These are phyloP conservation scores for Massariosphaeria phaeospora DNA, from an alignment of 495 filamentous ascomycete species.

Conservation along the genomic window DNA sequence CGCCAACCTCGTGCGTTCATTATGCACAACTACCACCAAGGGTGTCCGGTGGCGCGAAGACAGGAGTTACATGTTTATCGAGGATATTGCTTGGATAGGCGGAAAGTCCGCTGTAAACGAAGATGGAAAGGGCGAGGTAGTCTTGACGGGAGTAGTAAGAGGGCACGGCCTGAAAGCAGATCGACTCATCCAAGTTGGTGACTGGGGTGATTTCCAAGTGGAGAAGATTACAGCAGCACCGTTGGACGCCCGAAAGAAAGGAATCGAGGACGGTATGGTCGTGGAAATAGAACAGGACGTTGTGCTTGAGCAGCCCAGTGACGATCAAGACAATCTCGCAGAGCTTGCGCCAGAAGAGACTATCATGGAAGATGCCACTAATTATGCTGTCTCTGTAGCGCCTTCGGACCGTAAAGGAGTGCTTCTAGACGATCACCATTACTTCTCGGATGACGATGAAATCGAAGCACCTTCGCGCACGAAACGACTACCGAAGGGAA, in stretches of 20 bases:
- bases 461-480: conserved; percentile 52
- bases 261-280: conserved; percentile 62
- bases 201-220: conserved; percentile 94
- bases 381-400: conserved; percentile 53
- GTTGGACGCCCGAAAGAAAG: conserved; percentile 49
- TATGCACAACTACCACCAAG: conserved; percentile 87
- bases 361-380: conserved; percentile 64
- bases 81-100: conserved; percentile 67
- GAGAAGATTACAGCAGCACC: conserved; percentile 76
- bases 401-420: conserved; percentile 67
- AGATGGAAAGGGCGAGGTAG: conserved; percentile 50
- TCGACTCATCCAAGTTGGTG: conserved; percentile 81
- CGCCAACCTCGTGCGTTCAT: conserved; percentile 77
- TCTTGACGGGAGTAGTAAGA: conserved; percentile 81
- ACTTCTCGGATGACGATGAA: conserved; percentile 90
- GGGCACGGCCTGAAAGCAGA: conserved; percentile 85
- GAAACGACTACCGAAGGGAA: conserved; percentile 80
- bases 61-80: conserved; percentile 87
- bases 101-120: conserved; percentile 41
- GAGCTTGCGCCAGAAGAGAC: conserved; percentile 80
- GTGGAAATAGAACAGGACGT: conserved; percentile 54
- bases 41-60: conserved; percentile 91
- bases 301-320: conserved; percentile 62
- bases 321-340: conserved; percentile 74
- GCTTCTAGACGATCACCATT: conserved; percentile 92